Evolutionary conservation across 2,329 filamentous ascomycete species (phyloP), one percentile per base, ranked within the genome.

Genomic region (Xylariomycetidae sp.): DNA sequence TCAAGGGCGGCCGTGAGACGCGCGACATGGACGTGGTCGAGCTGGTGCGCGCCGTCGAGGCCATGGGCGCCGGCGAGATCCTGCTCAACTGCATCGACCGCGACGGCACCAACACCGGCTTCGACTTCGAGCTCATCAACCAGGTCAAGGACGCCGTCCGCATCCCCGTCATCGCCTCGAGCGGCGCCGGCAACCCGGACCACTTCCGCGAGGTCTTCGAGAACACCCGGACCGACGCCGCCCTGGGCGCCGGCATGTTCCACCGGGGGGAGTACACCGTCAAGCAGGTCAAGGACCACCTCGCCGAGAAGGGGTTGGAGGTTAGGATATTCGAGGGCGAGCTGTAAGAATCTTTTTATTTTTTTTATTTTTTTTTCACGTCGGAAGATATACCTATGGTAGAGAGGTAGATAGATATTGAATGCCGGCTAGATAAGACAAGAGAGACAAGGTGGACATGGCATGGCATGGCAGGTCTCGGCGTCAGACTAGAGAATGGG

Each of bases 71-170:
- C 2, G 92, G 92, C 36, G 92, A 98, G 69, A 85, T 98, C 38
- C 67, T 98, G 32, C 77, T 98, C 36, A 98, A 98, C 65, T 96
- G 89, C 68, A 98, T 98, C 53, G 92, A 98, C 68, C 87, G 85
- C 57, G 92, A 98, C 59, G 92, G 92, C 34, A 92, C 86, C 36
- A 96, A 94, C 64, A 85, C 78, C 49, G 92, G 92, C 2, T 98
- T 96, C 57, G 92, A 98, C 61, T 70, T 95, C 8, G 92, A 97
- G 67, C 72, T 98, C 35, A 87, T 98, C 51, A 67, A 74, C 31
- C 85, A 89, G 56, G 90, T 97, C 39, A 98, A 98, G 66, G 67
- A 57, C n/a, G 79, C 85, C 13, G 76, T 95, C 44, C 84, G 74
- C 55, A 96, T 98, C 45, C 92, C 92, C 6, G 92, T 98, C 31